Evolutionary conservation across 805 yeast species (phyloP).

Genomic region (Pichia eremophila): DNA sequence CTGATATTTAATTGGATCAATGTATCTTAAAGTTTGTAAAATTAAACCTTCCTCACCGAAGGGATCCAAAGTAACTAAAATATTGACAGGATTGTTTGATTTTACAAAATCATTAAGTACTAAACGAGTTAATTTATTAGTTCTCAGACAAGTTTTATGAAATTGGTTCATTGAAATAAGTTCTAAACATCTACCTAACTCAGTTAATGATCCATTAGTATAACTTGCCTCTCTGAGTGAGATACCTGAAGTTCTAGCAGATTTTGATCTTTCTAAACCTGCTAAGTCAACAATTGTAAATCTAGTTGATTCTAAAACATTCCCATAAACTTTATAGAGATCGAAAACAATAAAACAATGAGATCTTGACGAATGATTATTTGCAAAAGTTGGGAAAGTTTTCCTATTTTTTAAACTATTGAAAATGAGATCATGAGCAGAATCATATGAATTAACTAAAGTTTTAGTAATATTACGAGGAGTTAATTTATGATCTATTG

Average conservation of each 20-base stretch:
- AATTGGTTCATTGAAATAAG: constrained; percentile 30
- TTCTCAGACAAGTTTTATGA: constrained; percentile 35
- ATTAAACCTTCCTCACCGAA: constrained; percentile 28
- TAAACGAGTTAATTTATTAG: constrained; percentile 40
- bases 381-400: constrained; percentile 35
- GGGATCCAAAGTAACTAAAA: constrained; percentile 32
- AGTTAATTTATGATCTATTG: constrained; percentile 33
- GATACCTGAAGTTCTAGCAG: constrained; percentile 36
- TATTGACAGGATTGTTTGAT: constrained; percentile 22
- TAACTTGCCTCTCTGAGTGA: constrained; percentile 38
- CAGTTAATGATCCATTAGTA: constrained; percentile 40
- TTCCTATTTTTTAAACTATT: constrained; percentile 30
- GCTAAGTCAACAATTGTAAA: constrained; percentile 44
- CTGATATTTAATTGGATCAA: constrained; percentile 23
- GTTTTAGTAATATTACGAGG: constrained; percentile 34
- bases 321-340: constrained; percentile 14
- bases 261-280: constrained; percentile 40
- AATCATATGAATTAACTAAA: constrained; percentile 28
- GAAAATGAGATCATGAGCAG: constrained; percentile 30
- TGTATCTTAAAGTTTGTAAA: constrained; percentile 24
- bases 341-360: constrained; percentile 39
- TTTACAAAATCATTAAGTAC: constrained; percentile 36
- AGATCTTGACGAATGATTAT: constrained; percentile 38
- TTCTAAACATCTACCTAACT: constrained; percentile 40
- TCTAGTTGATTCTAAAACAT: constrained; percentile 24